phyloP scores from a whole-genome alignment of 768 basidiomycete species.

The Serendipita vermifera region DNA sequence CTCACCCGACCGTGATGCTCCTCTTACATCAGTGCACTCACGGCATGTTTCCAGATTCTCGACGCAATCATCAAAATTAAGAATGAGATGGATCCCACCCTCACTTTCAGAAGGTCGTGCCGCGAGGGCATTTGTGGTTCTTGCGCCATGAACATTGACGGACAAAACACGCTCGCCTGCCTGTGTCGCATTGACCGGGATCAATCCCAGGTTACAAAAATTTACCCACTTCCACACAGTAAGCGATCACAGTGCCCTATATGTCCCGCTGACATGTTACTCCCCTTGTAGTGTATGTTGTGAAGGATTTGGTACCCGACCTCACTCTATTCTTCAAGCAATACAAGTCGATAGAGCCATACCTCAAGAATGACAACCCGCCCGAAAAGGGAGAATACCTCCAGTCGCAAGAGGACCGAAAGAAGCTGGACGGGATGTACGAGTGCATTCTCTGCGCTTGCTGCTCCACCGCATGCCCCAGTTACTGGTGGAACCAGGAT shows the following conservation, averaged over 20 bases:
- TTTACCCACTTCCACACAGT: slow-evolving; percentile 98
- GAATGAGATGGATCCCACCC: slow-evolving; percentile 92
- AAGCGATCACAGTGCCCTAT: slow-evolving; percentile 23
- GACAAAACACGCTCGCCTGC: slow-evolving; percentile 95
- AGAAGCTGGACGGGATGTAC: slow-evolving; percentile 94
- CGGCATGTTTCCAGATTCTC: slow-evolving; percentile 40
- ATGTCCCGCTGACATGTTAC: background rate
- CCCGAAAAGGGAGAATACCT: slow-evolving; percentile 72
- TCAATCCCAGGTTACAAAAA: slow-evolving; percentile 59
- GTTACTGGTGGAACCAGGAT: slow-evolving; percentile 99
- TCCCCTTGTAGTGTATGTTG: slow-evolving; percentile 70
- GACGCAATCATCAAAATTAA: slow-evolving; percentile 98
- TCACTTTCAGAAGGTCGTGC: slow-evolving; percentile 91
- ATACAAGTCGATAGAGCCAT: slow-evolving; percentile 98
- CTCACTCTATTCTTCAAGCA: slow-evolving; percentile 93
- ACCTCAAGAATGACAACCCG: slow-evolving; percentile 84
- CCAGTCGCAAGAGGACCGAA: slow-evolving; percentile 81
- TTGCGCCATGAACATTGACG: slow-evolving; percentile 98
- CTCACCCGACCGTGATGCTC: background rate
- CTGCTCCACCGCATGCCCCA: slow-evolving; percentile 95
- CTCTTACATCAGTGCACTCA: background rate
- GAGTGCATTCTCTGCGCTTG: slow-evolving; percentile 96
- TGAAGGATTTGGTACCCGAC: slow-evolving; percentile 95
- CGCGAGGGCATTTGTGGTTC: slow-evolving; percentile 95
- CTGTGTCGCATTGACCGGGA: slow-evolving; percentile 86